These are phyloP conservation scores for Exobasidium rhododendri DNA, from an alignment of 1,284 basidiomycete genomes.

Conservation along the genomic window DNA sequence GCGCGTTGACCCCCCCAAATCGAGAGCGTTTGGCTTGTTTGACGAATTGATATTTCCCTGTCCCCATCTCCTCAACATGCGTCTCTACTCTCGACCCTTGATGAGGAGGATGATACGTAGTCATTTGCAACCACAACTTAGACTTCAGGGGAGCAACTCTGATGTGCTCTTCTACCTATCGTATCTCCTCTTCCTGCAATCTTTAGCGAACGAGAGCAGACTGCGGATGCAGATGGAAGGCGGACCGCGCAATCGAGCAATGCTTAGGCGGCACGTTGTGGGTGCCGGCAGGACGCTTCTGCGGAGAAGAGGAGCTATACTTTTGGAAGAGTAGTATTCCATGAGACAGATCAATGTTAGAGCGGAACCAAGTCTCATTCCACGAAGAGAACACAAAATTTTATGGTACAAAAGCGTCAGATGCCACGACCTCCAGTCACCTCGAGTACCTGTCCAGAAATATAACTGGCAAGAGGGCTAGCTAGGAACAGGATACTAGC, in stretches of 20 bases:
- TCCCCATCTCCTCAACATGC: conserved; percentile 6
- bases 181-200: conserved; percentile 11
- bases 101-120: background rate
- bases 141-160: background rate
- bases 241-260: conserved; percentile 2
- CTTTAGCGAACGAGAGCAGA: conserved; percentile 9
- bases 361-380: background rate
- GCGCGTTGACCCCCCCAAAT: too few species aligned
- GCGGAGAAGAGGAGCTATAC: background rate
- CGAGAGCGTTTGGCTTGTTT: too few species aligned
- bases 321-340: background rate
- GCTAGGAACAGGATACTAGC: conserved; percentile 58
- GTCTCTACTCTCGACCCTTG: background rate
- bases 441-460: conserved; percentile 72
- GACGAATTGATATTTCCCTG: too few species aligned
- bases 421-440: conserved; percentile 48
- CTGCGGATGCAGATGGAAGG: conserved; percentile 15
- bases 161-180: conserved; percentile 17
- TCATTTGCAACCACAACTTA: background rate
- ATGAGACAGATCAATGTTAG: background rate
- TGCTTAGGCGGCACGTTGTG: conserved; percentile 12
- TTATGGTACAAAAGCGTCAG: conserved; percentile 7
- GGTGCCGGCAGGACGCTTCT: background rate
- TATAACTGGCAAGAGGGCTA: conserved; percentile 73
- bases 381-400: background rate